Conservation (phyloP, 1,139 yeast species). For the Taiozyma onychis region DNA sequence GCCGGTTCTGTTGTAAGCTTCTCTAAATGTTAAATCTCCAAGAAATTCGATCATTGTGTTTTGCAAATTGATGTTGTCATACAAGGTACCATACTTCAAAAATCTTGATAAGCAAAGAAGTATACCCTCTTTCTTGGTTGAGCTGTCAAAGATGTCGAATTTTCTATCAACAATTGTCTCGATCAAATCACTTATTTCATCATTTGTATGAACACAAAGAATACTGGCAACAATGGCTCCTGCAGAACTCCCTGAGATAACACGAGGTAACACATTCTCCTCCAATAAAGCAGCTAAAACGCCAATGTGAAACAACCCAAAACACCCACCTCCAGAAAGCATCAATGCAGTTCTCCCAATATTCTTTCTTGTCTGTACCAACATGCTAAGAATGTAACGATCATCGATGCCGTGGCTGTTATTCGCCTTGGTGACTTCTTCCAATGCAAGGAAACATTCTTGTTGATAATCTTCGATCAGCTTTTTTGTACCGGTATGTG, state of each 20-base stretch:
- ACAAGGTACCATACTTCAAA: slow-evolving; percentile 67
- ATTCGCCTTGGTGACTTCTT: slow-evolving; percentile 27
- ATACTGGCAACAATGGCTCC: slow-evolving; percentile 94
- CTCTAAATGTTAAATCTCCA: slow-evolving; percentile 94
- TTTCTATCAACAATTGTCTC: slow-evolving; percentile 48
- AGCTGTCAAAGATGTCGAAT: slow-evolving; percentile 61
- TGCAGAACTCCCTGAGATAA: slow-evolving; percentile 93
- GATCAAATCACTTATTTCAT: slow-evolving; percentile 58
- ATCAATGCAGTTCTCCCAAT: slow-evolving; percentile 93
- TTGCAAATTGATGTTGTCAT: slow-evolving; percentile 68
- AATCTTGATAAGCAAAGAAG: slow-evolving; percentile 44
- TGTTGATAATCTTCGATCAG: slow-evolving; percentile 76
- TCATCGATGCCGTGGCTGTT: slow-evolving; percentile 51
- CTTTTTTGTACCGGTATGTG: slow-evolving; percentile 80
- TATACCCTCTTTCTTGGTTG: slow-evolving; percentile 35
- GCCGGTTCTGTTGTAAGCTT: slow-evolving; percentile 86
- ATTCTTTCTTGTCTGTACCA: slow-evolving; percentile 83
- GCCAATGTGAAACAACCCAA: slow-evolving; percentile 91
- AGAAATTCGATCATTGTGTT: slow-evolving; percentile 70
- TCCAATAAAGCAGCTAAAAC: slow-evolving; percentile 77
- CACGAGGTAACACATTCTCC: slow-evolving; percentile 71
- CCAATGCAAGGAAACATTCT: slow-evolving; percentile 67
- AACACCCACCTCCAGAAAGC: slow-evolving; percentile 91
- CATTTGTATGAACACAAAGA: slow-evolving; percentile 73
- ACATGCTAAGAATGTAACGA: slow-evolving; percentile 63